Evolutionary conservation across 371 early-diverging fungal species (phyloP).

Genomic region (Mucor saturninus): DNA sequence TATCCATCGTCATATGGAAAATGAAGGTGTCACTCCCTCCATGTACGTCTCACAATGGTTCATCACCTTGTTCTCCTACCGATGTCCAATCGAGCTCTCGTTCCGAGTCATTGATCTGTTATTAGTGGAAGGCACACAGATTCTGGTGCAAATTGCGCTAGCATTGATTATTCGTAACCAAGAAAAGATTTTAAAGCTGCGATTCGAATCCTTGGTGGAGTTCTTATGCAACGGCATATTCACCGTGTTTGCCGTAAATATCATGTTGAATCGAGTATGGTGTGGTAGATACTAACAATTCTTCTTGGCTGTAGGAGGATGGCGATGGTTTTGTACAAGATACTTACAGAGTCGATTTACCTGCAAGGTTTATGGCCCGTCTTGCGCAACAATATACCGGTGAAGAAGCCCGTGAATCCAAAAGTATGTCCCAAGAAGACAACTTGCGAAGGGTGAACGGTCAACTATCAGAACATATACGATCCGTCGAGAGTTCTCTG

Average conservation of each 20-base stretch:
- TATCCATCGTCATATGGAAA: constrained; percentile 72
- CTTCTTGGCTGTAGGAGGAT: constrained; percentile 15
- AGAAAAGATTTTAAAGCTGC: constrained; percentile 71
- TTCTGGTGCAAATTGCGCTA: constrained; percentile 81
- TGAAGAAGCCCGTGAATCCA: constrained; percentile 47
- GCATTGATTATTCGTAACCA: constrained; percentile 85
- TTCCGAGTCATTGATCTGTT: constrained; percentile 90
- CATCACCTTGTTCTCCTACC: constrained; percentile 84
- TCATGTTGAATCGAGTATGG: not conserved
- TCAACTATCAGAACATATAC: constrained; percentile 65
- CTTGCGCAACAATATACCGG: constrained; percentile 44
- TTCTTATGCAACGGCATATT: constrained; percentile 84
- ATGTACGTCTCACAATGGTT: constrained; percentile 90
- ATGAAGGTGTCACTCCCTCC: constrained; percentile 72
- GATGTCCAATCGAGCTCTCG: constrained; percentile 82
- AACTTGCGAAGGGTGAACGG: constrained; percentile 72
- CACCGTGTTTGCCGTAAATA: constrained; percentile 54
- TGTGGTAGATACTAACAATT: not conserved
- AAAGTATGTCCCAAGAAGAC: constrained; percentile 52
- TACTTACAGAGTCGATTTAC: constrained; percentile 53
- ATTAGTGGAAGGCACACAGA: constrained; percentile 89
- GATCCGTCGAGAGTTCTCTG: constrained; percentile 62
- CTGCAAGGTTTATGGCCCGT: constrained; percentile 37
- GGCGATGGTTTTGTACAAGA: constrained; percentile 39
- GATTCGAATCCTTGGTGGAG: constrained; percentile 83